Percentiles rank a stretch among this genome's conserved stretches.
Conservation (phyloP, 139 green algal genomes). For the Picochlorum sp. region DNA sequence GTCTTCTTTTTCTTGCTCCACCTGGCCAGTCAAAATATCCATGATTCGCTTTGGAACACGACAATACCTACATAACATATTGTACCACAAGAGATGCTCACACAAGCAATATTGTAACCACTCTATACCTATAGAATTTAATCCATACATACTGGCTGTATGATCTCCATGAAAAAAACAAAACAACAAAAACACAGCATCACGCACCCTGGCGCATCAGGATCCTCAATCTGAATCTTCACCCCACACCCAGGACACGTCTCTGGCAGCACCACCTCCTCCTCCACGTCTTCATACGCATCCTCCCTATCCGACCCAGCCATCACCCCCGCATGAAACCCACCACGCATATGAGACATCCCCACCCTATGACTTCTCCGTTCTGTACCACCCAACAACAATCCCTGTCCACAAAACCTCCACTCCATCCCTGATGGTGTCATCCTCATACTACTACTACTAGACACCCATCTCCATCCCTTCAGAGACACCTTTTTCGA, state of each 20-base stretch:
- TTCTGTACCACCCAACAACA: too few relatives aligned
- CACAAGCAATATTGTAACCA: too few relatives aligned
- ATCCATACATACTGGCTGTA: too few relatives aligned
- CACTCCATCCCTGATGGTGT: too few relatives aligned
- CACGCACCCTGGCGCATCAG: constrained; percentile 53
- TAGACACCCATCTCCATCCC: too few relatives aligned
- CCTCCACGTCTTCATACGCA: constrained; percentile 1
- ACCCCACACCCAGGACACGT: constrained; percentile 75
- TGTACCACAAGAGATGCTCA: neutral
- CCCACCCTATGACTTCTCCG: too few relatives aligned
- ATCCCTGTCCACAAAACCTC: too few relatives aligned
- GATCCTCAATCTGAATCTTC: constrained; percentile 52
- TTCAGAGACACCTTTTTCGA: too few relatives aligned
- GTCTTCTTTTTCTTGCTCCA: neutral
- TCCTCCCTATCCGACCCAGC: neutral
- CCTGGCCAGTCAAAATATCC: constrained; percentile 17
- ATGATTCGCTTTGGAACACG: constrained; percentile 46
- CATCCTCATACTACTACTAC: too few relatives aligned
- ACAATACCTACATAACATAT: constrained; percentile 70
- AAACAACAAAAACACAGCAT: neutral
- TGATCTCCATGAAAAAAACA: too few relatives aligned
- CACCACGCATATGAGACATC: too few relatives aligned
- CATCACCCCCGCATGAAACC: neutral
- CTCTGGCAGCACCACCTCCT: constrained; percentile 31
- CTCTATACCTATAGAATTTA: too few relatives aligned